Evolutionary conservation across 495 filamentous ascomycete species (phyloP), one percentile per base, ranked within the genome.

Genomic region (Annulohypoxylon maeteangense): DNA sequence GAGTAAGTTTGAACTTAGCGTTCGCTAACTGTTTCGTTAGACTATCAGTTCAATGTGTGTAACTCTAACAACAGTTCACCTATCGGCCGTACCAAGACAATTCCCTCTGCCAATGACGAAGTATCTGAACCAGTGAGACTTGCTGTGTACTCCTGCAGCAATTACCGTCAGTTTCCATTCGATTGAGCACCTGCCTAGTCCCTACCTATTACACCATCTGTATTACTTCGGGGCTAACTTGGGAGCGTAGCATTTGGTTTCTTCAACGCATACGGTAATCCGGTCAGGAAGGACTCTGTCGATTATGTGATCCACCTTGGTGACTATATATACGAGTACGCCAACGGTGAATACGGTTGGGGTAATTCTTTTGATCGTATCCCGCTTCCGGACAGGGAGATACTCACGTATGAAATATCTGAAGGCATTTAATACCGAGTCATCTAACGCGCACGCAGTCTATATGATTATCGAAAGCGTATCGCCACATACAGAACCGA

Each of bases 291-390:
- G 73, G 87, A 89, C 69, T 82, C 81, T 8, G 87, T 90, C 1
- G 88, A 91, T 72, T 90, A 87, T 76, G 87, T 90, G 0, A 63
- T 88, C 59, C 87, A 89, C 69, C 80, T 90, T n/a, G 87, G 88
- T 18, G 89, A 91, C 75, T 90, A 90, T 73, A 88, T 90, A 70
- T 90, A 90, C 75, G 88, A 91, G 70, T 87, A 86, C 47, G 79
- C 78, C 29, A 81, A 85, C 16, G 85, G 84, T 3, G 76, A 85
- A 11, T 89, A 89, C 67, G 88, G 88, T 18, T 86, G 82, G 81
- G 86, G 85, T 25, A 70, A 85, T 56, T 78, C 73, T 20, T 79
- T 85, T 60, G 83, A 79, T 31, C 83, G 88, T 32, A 80, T 87
- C n/a, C 84, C 87, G 7, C 81, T 80, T 10, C 88, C 88, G 1